Conservation (phyloP, 768 basidiomycete genomes). For the Pisolithus microcarpus region DNA sequence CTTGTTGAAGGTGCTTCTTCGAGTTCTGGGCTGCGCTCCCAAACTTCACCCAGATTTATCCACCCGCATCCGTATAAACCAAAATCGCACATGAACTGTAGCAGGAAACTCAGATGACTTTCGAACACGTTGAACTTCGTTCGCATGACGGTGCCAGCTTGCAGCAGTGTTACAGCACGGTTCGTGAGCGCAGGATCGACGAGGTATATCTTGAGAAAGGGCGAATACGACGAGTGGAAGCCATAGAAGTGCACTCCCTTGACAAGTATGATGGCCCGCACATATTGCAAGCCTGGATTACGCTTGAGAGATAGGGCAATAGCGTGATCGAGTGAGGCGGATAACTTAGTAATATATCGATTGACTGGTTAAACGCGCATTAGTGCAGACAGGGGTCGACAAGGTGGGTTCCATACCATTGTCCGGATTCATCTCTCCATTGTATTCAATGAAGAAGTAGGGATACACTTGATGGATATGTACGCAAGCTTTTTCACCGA, state of each 20-base stretch:
- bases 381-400: background rate
- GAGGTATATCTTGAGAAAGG: conserved; percentile 83
- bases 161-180: conserved; percentile 68
- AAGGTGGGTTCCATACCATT: conserved; percentile 42
- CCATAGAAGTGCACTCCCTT: conserved; percentile 98
- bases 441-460: conserved; percentile 87
- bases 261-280: conserved; percentile 74
- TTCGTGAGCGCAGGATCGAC: conserved; percentile 62
- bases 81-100: conserved; percentile 94
- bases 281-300: conserved; percentile 56
- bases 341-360: conserved; percentile 60
- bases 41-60: conserved; percentile 66
- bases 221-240: conserved; percentile 75
- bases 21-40: conserved; percentile 43
- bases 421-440: conserved; percentile 53
- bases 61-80: conserved; percentile 92
- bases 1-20: conserved; percentile 10
- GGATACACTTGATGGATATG: conserved; percentile 93
- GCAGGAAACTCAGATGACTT: conserved; percentile 78
- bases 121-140: conserved; percentile 79
- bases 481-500: conserved; percentile 72
- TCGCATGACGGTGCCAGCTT: conserved; percentile 76
- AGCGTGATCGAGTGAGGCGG: conserved; percentile 76
- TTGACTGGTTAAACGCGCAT: conserved; percentile 46
- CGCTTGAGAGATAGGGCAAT: conserved; percentile 76